Evolutionary conservation across 192 early-diverging fungal genomes (phyloP), one percentile per base, ranked within the genome.

Genomic region (Phycomyces nitens): DNA sequence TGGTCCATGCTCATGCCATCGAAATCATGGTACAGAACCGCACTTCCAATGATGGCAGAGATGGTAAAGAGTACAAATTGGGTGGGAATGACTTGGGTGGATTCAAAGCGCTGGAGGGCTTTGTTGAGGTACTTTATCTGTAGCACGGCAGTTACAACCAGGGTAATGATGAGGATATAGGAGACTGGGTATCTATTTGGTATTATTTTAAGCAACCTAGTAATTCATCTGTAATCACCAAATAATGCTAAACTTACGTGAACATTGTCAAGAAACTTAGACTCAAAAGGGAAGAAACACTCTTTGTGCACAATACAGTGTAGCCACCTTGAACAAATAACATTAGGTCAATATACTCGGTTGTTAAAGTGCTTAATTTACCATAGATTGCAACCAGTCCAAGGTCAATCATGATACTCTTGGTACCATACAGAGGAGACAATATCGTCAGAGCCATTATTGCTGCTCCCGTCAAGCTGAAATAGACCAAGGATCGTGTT

Each of bases 61-160:
- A 86, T 72, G 0, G 89, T 90, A 59, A 90, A 90, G 4, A 88
- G 69, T 12, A 90, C 89, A 73, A 88, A 90, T 65, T 90, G 88
- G 9, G 87, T 90, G 2, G 89, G 89, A 55, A 90, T 89, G 1
- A 90, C 89, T 69, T 85, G 80, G 16, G 86, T 87, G 7, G 86
- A 82, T 60, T 87, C 86, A 56, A 87, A 87, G 18, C 77, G 71
- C 53, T 78, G 80, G 5, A 90, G 73, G 7, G 88, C 80, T 43
- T 79, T 84, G 74, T 90, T 90, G 22, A 90, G 67, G 59, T 81
- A 89, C 53, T 76, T 79, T 63, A 84, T 82, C 53, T 88, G 86
- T 38, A 88, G 29, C 21, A 90, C 78, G 1, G 85, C 87, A 3
- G 88, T 90, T 14, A 63, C 60, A 9, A 86, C 71, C 53, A 89